A percentile compares a stretch with the other conserved stretches of the same genome.
Conservation (phyloP, 2,329 filamentous ascomycete genomes). For the Ceratocystis variospora region DNA sequence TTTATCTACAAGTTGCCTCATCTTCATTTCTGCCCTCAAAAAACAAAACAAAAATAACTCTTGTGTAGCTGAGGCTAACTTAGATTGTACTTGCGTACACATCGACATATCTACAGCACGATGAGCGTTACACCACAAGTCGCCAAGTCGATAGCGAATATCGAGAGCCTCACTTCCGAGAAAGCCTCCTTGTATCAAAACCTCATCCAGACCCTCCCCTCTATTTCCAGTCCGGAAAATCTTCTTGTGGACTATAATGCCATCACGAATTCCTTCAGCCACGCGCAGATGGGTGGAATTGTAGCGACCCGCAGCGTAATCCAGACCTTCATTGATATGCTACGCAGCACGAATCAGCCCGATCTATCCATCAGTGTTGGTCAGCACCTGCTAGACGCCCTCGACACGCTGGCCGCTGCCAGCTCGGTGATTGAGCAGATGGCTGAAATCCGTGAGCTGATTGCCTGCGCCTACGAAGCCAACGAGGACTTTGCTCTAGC, state of each 20-base stretch:
- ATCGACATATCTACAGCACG: constrained; percentile 3
- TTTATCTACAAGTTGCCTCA: not conserved
- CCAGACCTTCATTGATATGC: constrained; percentile 47
- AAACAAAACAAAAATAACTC: not conserved
- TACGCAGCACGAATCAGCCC: constrained; percentile 45
- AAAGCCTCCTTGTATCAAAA: constrained; percentile 34
- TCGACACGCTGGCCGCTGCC: constrained; percentile 37
- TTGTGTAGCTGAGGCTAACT: not conserved
- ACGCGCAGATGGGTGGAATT: constrained; percentile 52
- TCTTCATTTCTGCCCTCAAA: too few relatives aligned
- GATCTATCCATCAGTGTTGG: constrained; percentile 64
- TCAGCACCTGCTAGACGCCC: constrained; percentile 52
- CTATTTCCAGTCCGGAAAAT: constrained; percentile 27
- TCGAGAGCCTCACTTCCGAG: constrained; percentile 29
- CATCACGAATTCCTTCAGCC: constrained; percentile 53
- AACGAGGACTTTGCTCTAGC: constrained; percentile 68
- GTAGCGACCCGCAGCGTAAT: constrained; percentile 61
- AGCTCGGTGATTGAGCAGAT: constrained; percentile 72
- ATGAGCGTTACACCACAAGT: constrained; percentile 32
- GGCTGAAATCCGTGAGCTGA: constrained; percentile 60
- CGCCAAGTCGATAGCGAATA: constrained; percentile 31
- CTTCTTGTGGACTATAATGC: constrained; percentile 47
- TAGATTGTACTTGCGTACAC: not conserved
- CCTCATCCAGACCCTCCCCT: constrained; percentile 33
- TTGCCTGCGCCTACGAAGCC: constrained; percentile 70